Evolutionary conservation across 1,284 basidiomycete species (phyloP).

Genomic region (Vanrija humicola): DNA sequence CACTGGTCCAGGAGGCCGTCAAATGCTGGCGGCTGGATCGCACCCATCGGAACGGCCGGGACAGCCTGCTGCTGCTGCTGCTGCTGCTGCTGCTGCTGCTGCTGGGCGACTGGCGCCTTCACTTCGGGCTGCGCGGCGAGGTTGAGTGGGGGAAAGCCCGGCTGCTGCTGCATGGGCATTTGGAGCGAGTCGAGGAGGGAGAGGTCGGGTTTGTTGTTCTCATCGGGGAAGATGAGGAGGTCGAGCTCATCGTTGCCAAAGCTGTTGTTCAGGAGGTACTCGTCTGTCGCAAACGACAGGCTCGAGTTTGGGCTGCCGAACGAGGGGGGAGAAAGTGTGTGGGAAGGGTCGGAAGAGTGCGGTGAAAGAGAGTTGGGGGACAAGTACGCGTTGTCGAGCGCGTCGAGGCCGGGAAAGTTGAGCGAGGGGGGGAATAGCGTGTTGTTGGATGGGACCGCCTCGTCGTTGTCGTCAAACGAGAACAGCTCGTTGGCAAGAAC

Average conservation of each 20-base stretch:
- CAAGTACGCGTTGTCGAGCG: conserved; percentile 9
- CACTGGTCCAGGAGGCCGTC: conserved; percentile 22
- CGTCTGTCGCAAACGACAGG: conserved; percentile 34
- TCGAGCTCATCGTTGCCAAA: conserved; percentile 36
- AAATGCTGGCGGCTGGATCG: conserved; percentile 12
- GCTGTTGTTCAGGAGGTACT: conserved; percentile 29
- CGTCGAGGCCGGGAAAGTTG: conserved; percentile 18
- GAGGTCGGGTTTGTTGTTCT: conserved; percentile 15
- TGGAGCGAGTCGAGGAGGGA: not conserved
- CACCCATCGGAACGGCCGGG: conserved; percentile 3
- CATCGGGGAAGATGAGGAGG: conserved; percentile 30
- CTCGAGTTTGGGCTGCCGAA: conserved; percentile 31
- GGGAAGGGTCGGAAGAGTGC: conserved; percentile 11
- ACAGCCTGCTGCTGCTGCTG: not conserved
- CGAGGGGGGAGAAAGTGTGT: conserved; percentile 30
- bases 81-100: not conserved
- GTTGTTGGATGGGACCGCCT: conserved; percentile 18
- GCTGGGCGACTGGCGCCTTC: not conserved
- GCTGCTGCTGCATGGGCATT: not conserved
- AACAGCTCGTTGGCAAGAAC: conserved; percentile 18
- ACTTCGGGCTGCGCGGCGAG: not conserved
- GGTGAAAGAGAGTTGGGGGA: conserved; percentile 11
- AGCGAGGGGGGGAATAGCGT: conserved; percentile 28
- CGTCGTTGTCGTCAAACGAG: conserved; percentile 23
- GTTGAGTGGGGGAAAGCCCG: not conserved